Base-by-base conservation (phyloP, 2,329 filamentous ascomycete species). In the Trichoderma cornu-damae region DNA sequence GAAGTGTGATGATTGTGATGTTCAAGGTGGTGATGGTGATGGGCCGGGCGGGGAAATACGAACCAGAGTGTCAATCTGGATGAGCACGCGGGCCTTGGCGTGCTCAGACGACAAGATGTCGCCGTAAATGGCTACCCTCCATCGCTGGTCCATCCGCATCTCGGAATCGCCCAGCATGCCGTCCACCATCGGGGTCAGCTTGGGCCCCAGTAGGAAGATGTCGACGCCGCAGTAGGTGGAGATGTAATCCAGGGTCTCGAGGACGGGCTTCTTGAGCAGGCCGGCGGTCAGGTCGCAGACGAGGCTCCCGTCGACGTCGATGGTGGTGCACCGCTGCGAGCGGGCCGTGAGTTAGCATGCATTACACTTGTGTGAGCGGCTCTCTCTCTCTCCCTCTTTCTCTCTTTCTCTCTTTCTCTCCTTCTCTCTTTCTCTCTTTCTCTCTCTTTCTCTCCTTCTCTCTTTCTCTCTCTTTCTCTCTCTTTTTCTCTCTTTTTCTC, bases 41-140 rank as follows among this genome's bases (percentile, higher is more conserved):
- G 9, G 24, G 2, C 20, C 16, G 24, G 43, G 14, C 8, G 43
- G 16, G 43, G 50, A 48, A 40, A 49, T 51, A 48, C 61, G 60
- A 81, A 94, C 89, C 76, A 96, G 84, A 73, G 91, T 90, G 72
- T 99, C 94, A 69, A 99, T 97, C 80, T 96, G 94, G 72, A 97
- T 96, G 71, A 99, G 77, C 38, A 96, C 86, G 63, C 94, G 85
- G 16, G 93, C 96, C 80, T 99, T 99, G 56, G 94, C 94, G 73
- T 97, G 93, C 73, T 99, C 94, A 26, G 90, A 88, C 64, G 91
- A 96, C 75, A 97, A 85, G 73, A 94, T 87, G 70, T 99, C 94
- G 55, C 94, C 93, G 67, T 94, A 99, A 63, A 99, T 95, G 65
- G 90, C 89, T 60, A 96, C 87, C 69, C 93, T 86, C 78, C 95